phyloP scores from a whole-genome alignment of 805 yeast species.

The Nakazawaea ernobii region DNA sequence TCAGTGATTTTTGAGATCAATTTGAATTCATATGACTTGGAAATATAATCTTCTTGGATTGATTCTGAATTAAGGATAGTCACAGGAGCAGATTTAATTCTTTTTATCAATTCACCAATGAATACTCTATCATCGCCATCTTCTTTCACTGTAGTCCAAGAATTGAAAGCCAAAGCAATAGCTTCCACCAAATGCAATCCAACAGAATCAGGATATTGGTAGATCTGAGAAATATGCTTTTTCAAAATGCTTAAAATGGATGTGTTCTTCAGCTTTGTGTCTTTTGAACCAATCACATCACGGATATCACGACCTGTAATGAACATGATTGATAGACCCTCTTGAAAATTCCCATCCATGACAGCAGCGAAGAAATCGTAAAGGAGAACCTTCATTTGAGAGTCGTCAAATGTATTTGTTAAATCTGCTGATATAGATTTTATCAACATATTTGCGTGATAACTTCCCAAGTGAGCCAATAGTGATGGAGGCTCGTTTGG shows the following conservation, averaged over 20 bases:
- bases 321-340: conserved; percentile 68
- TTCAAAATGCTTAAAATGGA: conserved; percentile 56
- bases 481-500: conserved; percentile 65
- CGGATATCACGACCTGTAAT: conserved; percentile 53
- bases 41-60: conserved; percentile 20
- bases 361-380: conserved; percentile 64
- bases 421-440: conserved; percentile 58
- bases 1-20: conserved; percentile 67
- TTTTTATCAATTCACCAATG: conserved; percentile 33
- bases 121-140: conserved; percentile 44
- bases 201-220: conserved; percentile 54
- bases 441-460: conserved; percentile 53
- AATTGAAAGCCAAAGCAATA: conserved; percentile 65
- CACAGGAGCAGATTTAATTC: conserved; percentile 20
- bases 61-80: neutral
- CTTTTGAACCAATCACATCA: conserved; percentile 18
- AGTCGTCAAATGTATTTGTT: conserved; percentile 47
- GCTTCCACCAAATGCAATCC: conserved; percentile 67
- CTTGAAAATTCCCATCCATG: conserved; percentile 60
- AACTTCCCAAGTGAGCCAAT: conserved; percentile 72
- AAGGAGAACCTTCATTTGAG: conserved; percentile 44
- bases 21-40: conserved; percentile 48
- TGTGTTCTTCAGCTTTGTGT: conserved; percentile 5
- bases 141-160: conserved; percentile 66
- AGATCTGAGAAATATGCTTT: conserved; percentile 44